These are phyloP conservation scores for Mycena albidolilacea DNA, from an alignment of 768 basidiomycete species.

Conservation along the genomic window DNA sequence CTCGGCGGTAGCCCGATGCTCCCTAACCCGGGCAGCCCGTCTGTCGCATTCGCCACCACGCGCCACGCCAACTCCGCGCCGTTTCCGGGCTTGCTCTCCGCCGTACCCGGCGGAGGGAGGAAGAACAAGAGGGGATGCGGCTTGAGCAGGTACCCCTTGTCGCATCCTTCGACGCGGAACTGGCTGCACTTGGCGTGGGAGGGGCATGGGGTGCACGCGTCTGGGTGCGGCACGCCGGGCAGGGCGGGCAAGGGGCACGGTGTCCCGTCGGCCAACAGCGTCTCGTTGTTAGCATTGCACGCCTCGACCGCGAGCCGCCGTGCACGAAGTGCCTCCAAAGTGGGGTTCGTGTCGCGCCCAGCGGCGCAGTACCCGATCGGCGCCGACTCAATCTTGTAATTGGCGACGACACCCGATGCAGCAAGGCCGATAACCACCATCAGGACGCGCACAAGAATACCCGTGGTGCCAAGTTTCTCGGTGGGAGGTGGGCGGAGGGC, in stretches of 20 bases:
- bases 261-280: slow-evolving; percentile 55
- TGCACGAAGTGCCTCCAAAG: slow-evolving; percentile 64
- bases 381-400: slow-evolving; percentile 78
- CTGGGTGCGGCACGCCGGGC: slow-evolving; percentile 67
- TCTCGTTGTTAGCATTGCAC: slow-evolving; percentile 72
- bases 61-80: slow-evolving; percentile 61
- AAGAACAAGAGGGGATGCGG: slow-evolving; percentile 73
- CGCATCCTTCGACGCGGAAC: slow-evolving; percentile 69
- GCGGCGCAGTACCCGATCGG: slow-evolving; percentile 84
- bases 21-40: slow-evolving; percentile 86
- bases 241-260: slow-evolving; percentile 71
- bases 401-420: slow-evolving; percentile 52
- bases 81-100: slow-evolving; percentile 50
- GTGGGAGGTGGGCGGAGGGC: slow-evolving; percentile 33
- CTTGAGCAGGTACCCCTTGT: slow-evolving; percentile 75
- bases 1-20: slow-evolving; percentile 82
- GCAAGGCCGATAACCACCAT: slow-evolving; percentile 53
- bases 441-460: slow-evolving; percentile 60
- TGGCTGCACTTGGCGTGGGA: slow-evolving; percentile 75
- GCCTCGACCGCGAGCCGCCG: slow-evolving; percentile 63
- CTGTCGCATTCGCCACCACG: slow-evolving; percentile 60
- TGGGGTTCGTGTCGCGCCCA: slow-evolving; percentile 71
- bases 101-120: slow-evolving; percentile 48
- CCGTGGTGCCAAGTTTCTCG: slow-evolving; percentile 39
- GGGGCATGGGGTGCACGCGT: slow-evolving; percentile 81